Conservation (phyloP, 164 flowering plant species). For the Macadamia integrifolia region DNA sequence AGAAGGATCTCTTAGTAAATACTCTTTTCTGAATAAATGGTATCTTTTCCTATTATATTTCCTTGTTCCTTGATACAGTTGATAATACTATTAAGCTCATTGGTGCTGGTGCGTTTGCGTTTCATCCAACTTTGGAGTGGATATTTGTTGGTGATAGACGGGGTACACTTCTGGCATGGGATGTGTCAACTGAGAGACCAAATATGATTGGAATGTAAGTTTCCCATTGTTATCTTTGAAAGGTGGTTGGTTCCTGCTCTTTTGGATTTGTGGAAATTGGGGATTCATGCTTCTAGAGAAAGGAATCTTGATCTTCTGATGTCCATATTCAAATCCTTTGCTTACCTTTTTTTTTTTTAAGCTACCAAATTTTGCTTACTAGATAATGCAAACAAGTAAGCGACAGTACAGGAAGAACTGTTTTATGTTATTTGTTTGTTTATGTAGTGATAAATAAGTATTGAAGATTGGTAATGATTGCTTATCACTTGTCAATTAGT, state of each 20-base stretch:
- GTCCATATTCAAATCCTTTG: conserved; percentile 4
- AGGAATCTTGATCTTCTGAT: background rate
- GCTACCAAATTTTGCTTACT: too few species aligned
- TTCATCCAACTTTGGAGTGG: conserved; percentile 97
- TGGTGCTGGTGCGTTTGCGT: conserved; percentile 95
- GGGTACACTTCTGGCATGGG: conserved; percentile 97
- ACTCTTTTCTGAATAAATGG: background rate
- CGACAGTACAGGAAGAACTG: too few species aligned
- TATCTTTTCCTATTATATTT: background rate
- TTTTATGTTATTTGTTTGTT: too few species aligned
- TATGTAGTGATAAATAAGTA: too few species aligned
- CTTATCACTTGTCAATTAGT: too few species aligned
- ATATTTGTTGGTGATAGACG: conserved; percentile 96
- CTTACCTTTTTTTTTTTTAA: background rate
- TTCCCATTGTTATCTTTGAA: background rate
- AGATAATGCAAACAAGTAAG: too few species aligned
- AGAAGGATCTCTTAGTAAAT: background rate
- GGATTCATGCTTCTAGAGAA: background rate
- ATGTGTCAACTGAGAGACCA: conserved; percentile 96
- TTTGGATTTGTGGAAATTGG: too few species aligned
- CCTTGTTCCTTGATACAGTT: conserved; percentile 43
- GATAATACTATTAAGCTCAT: conserved; percentile 85
- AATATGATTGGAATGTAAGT: conserved; percentile 97
- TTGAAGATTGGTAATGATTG: too few species aligned
- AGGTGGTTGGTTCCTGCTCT: background rate